A percentile compares a stretch with the other conserved stretches of the same genome.
These are phyloP conservation scores for Populus hybrid DNA, from an alignment of 441 rosid genomes.

Conservation along the genomic window DNA sequence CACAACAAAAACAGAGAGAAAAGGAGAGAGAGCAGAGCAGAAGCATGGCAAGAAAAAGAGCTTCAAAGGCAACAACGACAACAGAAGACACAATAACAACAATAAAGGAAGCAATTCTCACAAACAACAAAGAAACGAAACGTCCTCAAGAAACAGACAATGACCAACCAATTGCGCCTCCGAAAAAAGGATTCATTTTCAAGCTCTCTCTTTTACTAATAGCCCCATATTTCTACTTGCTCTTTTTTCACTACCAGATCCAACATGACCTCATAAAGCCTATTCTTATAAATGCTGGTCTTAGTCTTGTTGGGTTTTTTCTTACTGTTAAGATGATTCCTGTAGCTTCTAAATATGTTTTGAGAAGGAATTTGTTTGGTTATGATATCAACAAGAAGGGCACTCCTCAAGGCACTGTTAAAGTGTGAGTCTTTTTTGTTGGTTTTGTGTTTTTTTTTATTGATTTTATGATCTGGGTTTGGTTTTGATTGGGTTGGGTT, in stretches of 20 bases:
- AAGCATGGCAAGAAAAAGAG: slow-evolving; percentile 71
- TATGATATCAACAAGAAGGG: slow-evolving; percentile 92
- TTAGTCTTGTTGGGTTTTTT: slow-evolving; percentile 71
- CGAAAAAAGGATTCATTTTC: slow-evolving; percentile 54
- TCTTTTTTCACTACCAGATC: slow-evolving; percentile 55
- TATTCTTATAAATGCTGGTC: slow-evolving; percentile 72
- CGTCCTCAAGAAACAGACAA: background rate
- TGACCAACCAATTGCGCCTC: slow-evolving; percentile 61
- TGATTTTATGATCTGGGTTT: slow-evolving; percentile 2
- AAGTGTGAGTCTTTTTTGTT: slow-evolving; percentile 54
- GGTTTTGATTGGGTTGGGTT: background rate
- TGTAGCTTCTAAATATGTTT: slow-evolving; percentile 77
- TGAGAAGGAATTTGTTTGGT: slow-evolving; percentile 78
- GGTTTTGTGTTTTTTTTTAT: background rate
- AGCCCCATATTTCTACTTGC: slow-evolving; percentile 60
- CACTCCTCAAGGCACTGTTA: slow-evolving; percentile 75
- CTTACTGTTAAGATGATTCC: slow-evolving; percentile 73
- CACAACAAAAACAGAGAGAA: background rate
- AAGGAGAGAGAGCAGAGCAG: background rate
- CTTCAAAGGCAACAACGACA: slow-evolving; percentile 20
- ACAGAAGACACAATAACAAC: slow-evolving; percentile 4
- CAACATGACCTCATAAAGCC: slow-evolving; percentile 59
- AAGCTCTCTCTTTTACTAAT: slow-evolving; percentile 51
- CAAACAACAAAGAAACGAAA: slow-evolving; percentile 15
- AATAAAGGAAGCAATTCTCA: slow-evolving; percentile 5